phyloP scores from a whole-genome alignment of 345 rosid species.

The Aquilaria malaccensis region DNA sequence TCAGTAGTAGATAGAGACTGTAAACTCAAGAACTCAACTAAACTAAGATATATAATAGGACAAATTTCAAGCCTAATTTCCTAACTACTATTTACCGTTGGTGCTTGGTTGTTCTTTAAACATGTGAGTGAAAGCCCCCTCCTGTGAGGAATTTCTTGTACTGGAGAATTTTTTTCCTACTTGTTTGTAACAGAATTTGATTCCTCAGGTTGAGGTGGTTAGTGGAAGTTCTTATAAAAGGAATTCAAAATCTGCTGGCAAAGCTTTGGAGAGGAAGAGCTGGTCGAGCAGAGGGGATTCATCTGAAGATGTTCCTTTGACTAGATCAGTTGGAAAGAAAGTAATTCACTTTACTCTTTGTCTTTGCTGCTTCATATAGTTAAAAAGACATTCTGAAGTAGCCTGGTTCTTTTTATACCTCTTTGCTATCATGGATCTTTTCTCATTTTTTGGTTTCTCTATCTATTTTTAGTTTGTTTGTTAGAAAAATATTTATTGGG shows the following conservation, averaged over 20 bases:
- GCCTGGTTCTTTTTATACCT: no score
- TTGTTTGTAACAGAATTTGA: slow-evolving; percentile 20
- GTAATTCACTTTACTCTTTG: slow-evolving; percentile 13
- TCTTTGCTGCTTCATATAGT: background rate
- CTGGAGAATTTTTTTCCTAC: no score
- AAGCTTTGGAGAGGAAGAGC: slow-evolving; percentile 14
- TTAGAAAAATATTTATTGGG: slow-evolving; percentile 4
- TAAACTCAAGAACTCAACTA: no score
- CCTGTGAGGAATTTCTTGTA: no score
- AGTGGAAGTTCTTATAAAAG: slow-evolving; percentile 9
- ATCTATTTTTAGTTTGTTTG: background rate
- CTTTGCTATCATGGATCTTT: background rate
- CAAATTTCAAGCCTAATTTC: no score
- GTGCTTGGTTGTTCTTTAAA: no score
- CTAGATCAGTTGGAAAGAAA: slow-evolving; percentile 19
- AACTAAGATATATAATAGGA: no score
- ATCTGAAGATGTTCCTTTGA: slow-evolving; percentile 22
- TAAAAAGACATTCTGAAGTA: background rate
- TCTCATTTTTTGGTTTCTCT: background rate
- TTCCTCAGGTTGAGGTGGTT: slow-evolving; percentile 12
- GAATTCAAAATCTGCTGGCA: slow-evolving; percentile 18
- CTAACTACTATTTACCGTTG: no score
- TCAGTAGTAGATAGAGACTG: no score
- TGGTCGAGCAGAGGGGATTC: slow-evolving; percentile 15
- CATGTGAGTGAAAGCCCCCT: no score